Conservation (phyloP, 257 asterid genomes). For the Gentiana macrophylla region DNA sequence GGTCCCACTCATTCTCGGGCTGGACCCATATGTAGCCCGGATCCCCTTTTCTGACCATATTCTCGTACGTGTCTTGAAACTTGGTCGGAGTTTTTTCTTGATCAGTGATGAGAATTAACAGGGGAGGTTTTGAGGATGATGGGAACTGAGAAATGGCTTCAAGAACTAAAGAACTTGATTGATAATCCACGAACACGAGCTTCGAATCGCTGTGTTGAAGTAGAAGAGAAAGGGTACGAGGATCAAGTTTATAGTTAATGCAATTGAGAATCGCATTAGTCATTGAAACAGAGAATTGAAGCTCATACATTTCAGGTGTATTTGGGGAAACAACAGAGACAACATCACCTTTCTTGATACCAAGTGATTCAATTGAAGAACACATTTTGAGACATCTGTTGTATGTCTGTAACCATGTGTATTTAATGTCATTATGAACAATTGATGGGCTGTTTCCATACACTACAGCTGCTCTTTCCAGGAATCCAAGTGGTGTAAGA, state of each 20-base stretch:
- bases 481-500: constrained; percentile 40
- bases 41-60: constrained; percentile 32
- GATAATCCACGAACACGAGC: constrained; percentile 37
- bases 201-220: constrained; percentile 39
- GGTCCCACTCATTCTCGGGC: constrained; percentile 32
- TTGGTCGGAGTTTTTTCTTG: constrained; percentile 1
- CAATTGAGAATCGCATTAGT: constrained; percentile 39
- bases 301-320: constrained; percentile 59
- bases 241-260: constrained; percentile 43
- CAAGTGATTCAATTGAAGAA: constrained; percentile 33
- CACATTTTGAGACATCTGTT: constrained; percentile 34
- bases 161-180: constrained; percentile 13
- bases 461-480: constrained; percentile 47
- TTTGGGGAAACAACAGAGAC: constrained; percentile 51
- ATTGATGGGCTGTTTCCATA: constrained; percentile 40
- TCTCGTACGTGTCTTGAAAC: constrained; percentile 23
- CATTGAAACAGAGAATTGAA: constrained; percentile 54
- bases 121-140: constrained; percentile 6
- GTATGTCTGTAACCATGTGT: constrained; percentile 42
- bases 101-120: constrained; percentile 26
- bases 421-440: neutral
- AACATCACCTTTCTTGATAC: constrained; percentile 29
- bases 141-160: constrained; percentile 39
- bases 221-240: constrained; percentile 22
- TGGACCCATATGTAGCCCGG: constrained; percentile 26